phyloP scores from a whole-genome alignment of 1,284 basidiomycete species.

The Phaffia rhodozyma region DNA sequence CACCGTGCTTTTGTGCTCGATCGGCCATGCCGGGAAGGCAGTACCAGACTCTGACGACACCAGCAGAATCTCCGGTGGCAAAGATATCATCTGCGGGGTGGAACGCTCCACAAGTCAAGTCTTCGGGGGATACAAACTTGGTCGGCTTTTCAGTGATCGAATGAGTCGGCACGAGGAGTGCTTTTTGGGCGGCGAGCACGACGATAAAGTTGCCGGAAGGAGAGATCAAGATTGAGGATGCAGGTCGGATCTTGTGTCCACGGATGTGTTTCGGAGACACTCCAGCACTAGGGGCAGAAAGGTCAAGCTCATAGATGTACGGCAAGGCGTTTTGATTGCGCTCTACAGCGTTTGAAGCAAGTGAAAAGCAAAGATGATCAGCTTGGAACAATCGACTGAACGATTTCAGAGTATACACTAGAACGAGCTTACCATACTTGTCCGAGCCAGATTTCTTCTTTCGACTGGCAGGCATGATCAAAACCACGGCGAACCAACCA shows the following conservation, averaged over 20 bases:
- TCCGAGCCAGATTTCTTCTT: slow-evolving; percentile 37
- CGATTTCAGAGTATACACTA: not conserved
- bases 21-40: slow-evolving; percentile 50
- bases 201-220: slow-evolving; percentile 72
- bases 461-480: slow-evolving; percentile 39
- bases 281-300: no score
- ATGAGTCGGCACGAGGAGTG: slow-evolving; percentile 51
- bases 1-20: not conserved
- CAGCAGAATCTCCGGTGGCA: slow-evolving; percentile 80
- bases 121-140: slow-evolving; percentile 57
- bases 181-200: slow-evolving; percentile 64
- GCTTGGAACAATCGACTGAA: not conserved
- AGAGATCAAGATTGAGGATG: slow-evolving; percentile 56
- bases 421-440: slow-evolving; percentile 24
- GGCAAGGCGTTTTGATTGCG: not conserved
- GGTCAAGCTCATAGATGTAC: slow-evolving; percentile 10
- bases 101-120: slow-evolving; percentile 74
- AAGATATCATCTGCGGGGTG: slow-evolving; percentile 88
- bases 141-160: slow-evolving; percentile 43
- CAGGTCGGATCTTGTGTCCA: slow-evolving; percentile 28
- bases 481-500: slow-evolving; percentile 46
- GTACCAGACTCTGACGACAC: slow-evolving; percentile 84
- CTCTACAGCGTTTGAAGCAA: not conserved
- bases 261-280: not conserved
- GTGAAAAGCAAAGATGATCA: not conserved